Percentiles rank a stretch among this genome's conserved stretches.
phyloP scores from a whole-genome alignment of 257 asterid species.

The Gentiana macrophylla region DNA sequence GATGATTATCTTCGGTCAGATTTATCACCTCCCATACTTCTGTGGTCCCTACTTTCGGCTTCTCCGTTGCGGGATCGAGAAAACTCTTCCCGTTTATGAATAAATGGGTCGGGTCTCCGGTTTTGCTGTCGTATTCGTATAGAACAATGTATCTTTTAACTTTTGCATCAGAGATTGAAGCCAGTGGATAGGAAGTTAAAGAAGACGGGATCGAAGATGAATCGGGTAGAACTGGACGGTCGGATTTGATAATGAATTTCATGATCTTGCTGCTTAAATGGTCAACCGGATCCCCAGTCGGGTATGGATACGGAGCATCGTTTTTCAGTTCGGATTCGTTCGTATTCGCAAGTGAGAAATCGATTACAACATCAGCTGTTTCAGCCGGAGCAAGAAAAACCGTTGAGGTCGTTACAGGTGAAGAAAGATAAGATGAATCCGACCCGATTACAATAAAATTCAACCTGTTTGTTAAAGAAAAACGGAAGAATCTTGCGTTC shows the following conservation, averaged over 20 bases:
- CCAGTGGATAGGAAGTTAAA: not conserved
- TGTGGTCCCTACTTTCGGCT: constrained; percentile 5
- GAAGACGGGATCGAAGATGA: not conserved
- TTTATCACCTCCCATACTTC: constrained; percentile 14
- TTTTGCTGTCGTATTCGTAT: constrained; percentile 3
- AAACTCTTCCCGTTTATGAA: constrained; percentile 7
- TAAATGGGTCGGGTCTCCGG: constrained; percentile 6
- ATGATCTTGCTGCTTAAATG: constrained; percentile 1
- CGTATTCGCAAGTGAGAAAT: not conserved
- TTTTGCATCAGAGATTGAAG: not conserved
- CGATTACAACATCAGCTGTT: constrained; percentile 5
- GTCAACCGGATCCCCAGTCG: not conserved
- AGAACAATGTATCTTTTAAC: constrained; percentile 5
- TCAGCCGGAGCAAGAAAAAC: constrained; percentile 4
- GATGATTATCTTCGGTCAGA: constrained; percentile 10
- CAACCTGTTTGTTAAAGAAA: constrained; percentile 3
- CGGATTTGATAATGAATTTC: constrained; percentile 6
- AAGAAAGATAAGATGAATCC: constrained; percentile 8
- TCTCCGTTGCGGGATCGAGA: constrained; percentile 2
- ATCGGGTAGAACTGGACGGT: not conserved
- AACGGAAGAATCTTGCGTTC: constrained; percentile 7
- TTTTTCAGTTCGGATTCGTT: not conserved
- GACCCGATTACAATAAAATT: constrained; percentile 5
- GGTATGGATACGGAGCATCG: constrained; percentile 11
- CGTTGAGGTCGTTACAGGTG: not conserved